Conservation (phyloP, 768 basidiomycete genomes). For the Leccinum longicurvipes region DNA sequence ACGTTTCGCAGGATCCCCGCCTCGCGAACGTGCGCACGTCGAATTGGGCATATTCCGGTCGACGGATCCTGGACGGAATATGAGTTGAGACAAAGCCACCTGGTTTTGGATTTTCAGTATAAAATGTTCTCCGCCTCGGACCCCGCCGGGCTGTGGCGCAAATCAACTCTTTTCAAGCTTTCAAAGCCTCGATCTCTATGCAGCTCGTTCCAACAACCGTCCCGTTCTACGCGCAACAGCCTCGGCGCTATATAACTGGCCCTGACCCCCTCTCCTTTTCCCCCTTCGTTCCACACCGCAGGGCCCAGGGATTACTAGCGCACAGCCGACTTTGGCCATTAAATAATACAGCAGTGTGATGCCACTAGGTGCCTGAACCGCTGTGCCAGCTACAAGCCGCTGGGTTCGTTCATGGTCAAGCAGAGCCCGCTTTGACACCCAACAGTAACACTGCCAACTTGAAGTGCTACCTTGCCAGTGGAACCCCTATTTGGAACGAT, state of each 20-base stretch:
- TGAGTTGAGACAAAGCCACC: background rate
- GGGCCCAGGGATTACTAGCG: background rate
- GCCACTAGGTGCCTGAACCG: background rate
- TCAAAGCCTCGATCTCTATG: background rate
- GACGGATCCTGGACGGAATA: background rate
- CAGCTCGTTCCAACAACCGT: background rate
- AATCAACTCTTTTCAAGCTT: background rate
- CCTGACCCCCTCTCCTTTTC: background rate
- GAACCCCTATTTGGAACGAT: background rate
- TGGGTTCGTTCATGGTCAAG: background rate
- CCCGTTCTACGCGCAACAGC: background rate
- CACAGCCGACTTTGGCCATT: background rate
- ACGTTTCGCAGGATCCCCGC: conserved; percentile 5
- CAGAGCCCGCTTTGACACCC: background rate
- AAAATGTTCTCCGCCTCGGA: background rate
- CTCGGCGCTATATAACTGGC: background rate
- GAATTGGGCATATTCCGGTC: background rate
- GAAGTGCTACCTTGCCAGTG: background rate
- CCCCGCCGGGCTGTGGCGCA: background rate
- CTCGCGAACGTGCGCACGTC: conserved; percentile 13
- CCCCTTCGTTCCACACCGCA: background rate
- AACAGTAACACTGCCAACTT: background rate
- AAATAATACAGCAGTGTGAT: background rate
- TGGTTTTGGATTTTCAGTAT: background rate
- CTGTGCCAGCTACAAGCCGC: background rate